Base-by-base conservation (phyloP, 495 filamentous ascomycete genomes). In the Trichoderma gamsii region DNA sequence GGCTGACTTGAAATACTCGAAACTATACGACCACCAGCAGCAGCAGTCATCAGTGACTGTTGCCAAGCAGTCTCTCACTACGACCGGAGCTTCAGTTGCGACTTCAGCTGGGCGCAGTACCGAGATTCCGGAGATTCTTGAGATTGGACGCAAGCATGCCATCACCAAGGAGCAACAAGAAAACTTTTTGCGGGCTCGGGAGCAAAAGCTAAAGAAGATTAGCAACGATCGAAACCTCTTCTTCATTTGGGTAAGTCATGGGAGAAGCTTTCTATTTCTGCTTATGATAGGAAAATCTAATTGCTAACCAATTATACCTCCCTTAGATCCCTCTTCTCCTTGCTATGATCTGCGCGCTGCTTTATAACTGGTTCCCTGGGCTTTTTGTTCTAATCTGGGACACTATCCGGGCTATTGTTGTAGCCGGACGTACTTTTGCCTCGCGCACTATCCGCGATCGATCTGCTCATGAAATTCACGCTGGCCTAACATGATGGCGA, bases 141-240 rank as follows among this genome's bases (percentile, higher is more conserved):
- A 83, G 71, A 85, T 85, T 49, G 81, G 82, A 2, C 78, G 79
- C 51, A 83, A 83, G 71, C 78, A 79, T 67, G 78, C 74, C 27
- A 81, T 86, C 64, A 92, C 90, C 6, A 84, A 84, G 66, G 87
- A 92, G 73, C 89, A 93, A 72, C 89, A 90, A 75, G 88, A 89
- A 70, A 86, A 89, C 70, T 81, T 92, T 43, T 78, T 88, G 64
- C 82, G 87, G 63, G 89, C 88, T 63, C 90, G 93, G 75, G 88
- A 88, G 41, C 82, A 84, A 69, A 90, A 89, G 72, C 85, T 92
- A 75, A 93, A 92, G 82, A 85, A 83, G 69, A 79, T 92, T 49
- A 85, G 84, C 52, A 88, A 84, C 70, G 92, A 96, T 74, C 83
- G 88, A 71, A 92, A 92, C 75, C 81, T 96, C 52, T 94, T 90